Evolutionary conservation across 495 filamentous ascomycete species (phyloP), one percentile per base, ranked within the genome.

Genomic region (Daldinia caldariorum): DNA sequence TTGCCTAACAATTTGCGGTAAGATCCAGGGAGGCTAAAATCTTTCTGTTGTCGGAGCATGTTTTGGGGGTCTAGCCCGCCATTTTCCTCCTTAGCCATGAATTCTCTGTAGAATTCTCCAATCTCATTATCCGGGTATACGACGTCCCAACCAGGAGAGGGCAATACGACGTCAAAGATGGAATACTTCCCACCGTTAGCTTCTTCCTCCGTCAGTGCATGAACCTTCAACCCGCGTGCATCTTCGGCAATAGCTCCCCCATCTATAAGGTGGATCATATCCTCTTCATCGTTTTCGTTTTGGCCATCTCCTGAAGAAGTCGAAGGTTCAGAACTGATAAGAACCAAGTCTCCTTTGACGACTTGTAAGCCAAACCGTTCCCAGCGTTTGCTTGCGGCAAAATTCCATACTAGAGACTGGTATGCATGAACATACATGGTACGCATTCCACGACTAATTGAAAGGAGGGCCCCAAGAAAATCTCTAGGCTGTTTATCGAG

Each of bases 391-490:
- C 89, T 89, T 13, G 86, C 93, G 26, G 89, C 92, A 62, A 84
- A 82, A 80, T 99, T 99, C 94, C 94, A 99, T 8, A 99, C 90
- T 9, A 93, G 84, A 5, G 91, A 94, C 76, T 99, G 95, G 79
- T 97, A 97, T 31, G 96, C 95, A 71, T 99, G 95, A 12, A 96
- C 89, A 70, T 99, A 99, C 92, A 98, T 97, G 38, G 92, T 84
- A 14, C 92, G 88, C 79, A 97, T 83, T 39, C 90, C 90, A 2
- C 94, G 85, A 7, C 87, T 89, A 62, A 98, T 92, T 32, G 83
- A 83, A 75, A 89, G 85, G 58, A 99, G 76, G 0, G 94, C 93
- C 12, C 93, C 93, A 53, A 91, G 83, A 72, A 86, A 94, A 79
- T 99, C 94, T 29, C 74, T 80, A 4, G 76, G 63, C 29, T 68